Evolutionary conservation across 441 rosid species (phyloP).

Genomic region (Omphalea diandra): DNA sequence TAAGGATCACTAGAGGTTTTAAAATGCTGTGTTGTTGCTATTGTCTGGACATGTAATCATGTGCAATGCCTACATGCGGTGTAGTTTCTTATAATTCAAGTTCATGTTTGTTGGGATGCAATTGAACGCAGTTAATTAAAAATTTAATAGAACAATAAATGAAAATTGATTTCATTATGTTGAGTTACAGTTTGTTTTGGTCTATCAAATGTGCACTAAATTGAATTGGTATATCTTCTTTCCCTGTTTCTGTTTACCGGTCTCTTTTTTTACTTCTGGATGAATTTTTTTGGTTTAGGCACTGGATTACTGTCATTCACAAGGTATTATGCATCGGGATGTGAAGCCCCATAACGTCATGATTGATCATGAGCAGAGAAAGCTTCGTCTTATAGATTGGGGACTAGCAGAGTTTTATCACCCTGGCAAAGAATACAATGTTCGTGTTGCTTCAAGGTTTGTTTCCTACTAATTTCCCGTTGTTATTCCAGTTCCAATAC

Average conservation of each 20-base stretch:
- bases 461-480: slow-evolving; percentile 17
- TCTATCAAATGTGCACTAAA: too few species aligned
- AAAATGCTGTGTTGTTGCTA: background rate
- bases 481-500: background rate
- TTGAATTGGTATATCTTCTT: background rate
- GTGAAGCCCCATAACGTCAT: slow-evolving; percentile 98
- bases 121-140: too few species aligned
- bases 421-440: slow-evolving; percentile 95
- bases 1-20: background rate
- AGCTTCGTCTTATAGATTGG: slow-evolving; percentile 96
- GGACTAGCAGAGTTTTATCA: slow-evolving; percentile 98
- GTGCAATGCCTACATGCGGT: background rate
- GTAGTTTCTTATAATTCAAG: background rate
- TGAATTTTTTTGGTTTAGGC: slow-evolving; percentile 53
- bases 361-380: slow-evolving; percentile 97
- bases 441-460: slow-evolving; percentile 97
- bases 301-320: slow-evolving; percentile 92
- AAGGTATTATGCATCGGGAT: slow-evolving; percentile 99
- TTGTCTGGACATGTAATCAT: background rate
- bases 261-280: background rate
- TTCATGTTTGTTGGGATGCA: too few species aligned
- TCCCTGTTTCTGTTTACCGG: background rate
- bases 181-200: too few species aligned
- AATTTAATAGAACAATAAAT: too few species aligned
- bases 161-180: too few species aligned